Percentiles rank a stretch among this genome's conserved stretches.
phyloP scores from a whole-genome alignment of 2,329 filamentous ascomycete genomes.

The Emmonsia crescens region DNA sequence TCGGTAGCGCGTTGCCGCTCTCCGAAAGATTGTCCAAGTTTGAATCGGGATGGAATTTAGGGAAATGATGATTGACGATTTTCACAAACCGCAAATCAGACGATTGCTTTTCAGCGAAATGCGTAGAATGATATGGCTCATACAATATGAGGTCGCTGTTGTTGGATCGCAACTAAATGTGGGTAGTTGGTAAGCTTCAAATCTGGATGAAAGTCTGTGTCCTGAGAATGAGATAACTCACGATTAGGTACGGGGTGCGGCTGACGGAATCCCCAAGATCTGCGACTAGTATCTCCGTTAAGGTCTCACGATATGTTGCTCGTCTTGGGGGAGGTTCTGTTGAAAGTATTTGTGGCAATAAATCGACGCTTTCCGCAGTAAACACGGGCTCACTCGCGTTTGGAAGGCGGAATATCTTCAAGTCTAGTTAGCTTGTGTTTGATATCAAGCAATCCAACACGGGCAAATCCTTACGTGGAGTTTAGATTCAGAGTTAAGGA shows the following conservation, averaged over 20 bases:
- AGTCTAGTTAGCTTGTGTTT: neutral
- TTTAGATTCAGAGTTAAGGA: constrained; percentile 64
- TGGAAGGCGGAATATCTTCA: constrained; percentile 64
- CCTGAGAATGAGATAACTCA: constrained; percentile 38
- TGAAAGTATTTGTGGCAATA: constrained; percentile 65
- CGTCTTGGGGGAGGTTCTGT: constrained; percentile 59
- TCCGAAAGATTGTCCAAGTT: neutral
- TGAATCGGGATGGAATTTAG: constrained; percentile 43
- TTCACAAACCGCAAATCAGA: constrained; percentile 62
- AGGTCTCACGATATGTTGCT: constrained; percentile 57
- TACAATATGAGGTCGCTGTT: constrained; percentile 81
- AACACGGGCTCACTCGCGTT: constrained; percentile 62
- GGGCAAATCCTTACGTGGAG: constrained; percentile 51
- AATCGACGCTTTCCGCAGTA: constrained; percentile 63
- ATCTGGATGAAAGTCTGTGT: neutral
- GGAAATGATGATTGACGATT: constrained; percentile 55
- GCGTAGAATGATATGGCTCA: constrained; percentile 54
- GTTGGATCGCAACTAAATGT: constrained; percentile 56
- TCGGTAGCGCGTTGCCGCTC: constrained; percentile 27
- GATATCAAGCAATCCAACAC: constrained; percentile 12
- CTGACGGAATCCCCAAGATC: constrained; percentile 68
- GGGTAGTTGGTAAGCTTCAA: neutral
- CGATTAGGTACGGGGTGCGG: constrained; percentile 68
- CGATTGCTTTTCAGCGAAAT: constrained; percentile 9
- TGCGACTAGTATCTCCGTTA: constrained; percentile 72